A percentile compares a stretch with the other conserved stretches of the same genome.
These are phyloP conservation scores for Mycena sp. DNA, from an alignment of 1,284 basidiomycete genomes.

Conservation along the genomic window DNA sequence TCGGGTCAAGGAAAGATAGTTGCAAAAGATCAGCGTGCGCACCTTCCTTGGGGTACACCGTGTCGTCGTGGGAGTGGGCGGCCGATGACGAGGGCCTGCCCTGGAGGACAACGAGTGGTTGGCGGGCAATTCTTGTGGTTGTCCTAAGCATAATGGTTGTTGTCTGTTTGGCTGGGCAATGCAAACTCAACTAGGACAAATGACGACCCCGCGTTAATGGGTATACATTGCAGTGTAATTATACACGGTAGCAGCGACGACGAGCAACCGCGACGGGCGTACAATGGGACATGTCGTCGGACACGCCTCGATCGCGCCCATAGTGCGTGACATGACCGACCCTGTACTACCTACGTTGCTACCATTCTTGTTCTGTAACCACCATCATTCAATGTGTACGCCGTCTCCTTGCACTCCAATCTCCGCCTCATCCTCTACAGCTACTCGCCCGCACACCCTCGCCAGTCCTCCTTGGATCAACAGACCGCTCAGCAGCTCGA, in stretches of 20 bases:
- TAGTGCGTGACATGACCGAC: no score
- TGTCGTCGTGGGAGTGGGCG: slow-evolving; percentile 44
- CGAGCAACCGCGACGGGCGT: no score
- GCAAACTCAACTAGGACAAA: no score
- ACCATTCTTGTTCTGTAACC: no score
- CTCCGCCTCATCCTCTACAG: slow-evolving; percentile 7
- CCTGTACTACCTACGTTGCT: no score
- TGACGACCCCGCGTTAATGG: no score
- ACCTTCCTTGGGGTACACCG: slow-evolving; percentile 69
- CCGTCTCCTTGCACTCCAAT: neutral
- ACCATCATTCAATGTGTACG: slow-evolving; percentile 8
- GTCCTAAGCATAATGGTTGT: slow-evolving; percentile 27
- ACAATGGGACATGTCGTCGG: no score
- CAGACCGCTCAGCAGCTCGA: slow-evolving; percentile 29
- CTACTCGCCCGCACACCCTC: slow-evolving; percentile 25
- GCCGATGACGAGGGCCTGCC: slow-evolving; percentile 51
- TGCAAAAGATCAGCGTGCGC: slow-evolving; percentile 31
- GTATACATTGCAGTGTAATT: no score
- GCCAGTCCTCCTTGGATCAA: slow-evolving; percentile 29
- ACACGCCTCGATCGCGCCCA: no score
- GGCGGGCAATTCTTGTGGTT: slow-evolving; percentile 37
- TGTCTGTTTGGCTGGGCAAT: slow-evolving; percentile 16
- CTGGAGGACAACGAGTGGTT: slow-evolving; percentile 34
- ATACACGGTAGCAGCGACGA: no score
- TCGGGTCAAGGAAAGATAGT: slow-evolving; percentile 16